Evolutionary conservation across 2,329 filamentous ascomycete genomes (phyloP), one percentile per base, ranked within the genome.

Genomic region (Paecilomyces sp.): DNA sequence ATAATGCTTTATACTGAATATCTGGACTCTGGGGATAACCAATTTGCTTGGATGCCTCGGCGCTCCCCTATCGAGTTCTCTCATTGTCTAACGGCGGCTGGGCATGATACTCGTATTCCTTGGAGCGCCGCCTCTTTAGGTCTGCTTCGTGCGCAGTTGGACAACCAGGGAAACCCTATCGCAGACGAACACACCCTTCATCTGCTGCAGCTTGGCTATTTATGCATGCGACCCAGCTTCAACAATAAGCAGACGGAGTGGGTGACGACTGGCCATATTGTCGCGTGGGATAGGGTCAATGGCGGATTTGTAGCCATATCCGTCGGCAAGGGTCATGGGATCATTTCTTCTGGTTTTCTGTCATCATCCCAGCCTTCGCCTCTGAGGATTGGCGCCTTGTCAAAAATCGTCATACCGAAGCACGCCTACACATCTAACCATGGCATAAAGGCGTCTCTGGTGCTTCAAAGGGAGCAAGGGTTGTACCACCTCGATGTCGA

Each of bases 191-290:
- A 62, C 22, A 62, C 62, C 34, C 62, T 74, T 52, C 68, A 74
- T 58, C 55, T 76, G 33, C 70, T 77, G 62, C 74, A 76, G 61
- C 66, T 76, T 25, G 75, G 75, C 2, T 70, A 66, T 59, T 60
- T 77, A 30, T 66, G 67, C n/a, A 64, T 64, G 62, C 67, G 67
- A 36, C 55, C 56, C 12, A 55, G n/a, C 15, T 12, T 15, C 18
- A 54, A 31, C n/a, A 52, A 50, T 28, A n/a, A 54, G 13, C 22
- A 61, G 7, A 57, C 41, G 56, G 56, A 59, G n/a, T 76, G 72
- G 71, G 62, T 64, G 51, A 60, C 66, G 41, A 72, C 73, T 1
- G 74, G 72, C 5, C 70, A 77, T 58, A 69, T 76, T 25, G 66
- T 76, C 55, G 66, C 67, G 30, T 75, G 70, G 70, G 73, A 77